These are phyloP conservation scores for Amanita pallidorosea DNA, from an alignment of 768 basidiomycete genomes.

Conservation along the genomic window DNA sequence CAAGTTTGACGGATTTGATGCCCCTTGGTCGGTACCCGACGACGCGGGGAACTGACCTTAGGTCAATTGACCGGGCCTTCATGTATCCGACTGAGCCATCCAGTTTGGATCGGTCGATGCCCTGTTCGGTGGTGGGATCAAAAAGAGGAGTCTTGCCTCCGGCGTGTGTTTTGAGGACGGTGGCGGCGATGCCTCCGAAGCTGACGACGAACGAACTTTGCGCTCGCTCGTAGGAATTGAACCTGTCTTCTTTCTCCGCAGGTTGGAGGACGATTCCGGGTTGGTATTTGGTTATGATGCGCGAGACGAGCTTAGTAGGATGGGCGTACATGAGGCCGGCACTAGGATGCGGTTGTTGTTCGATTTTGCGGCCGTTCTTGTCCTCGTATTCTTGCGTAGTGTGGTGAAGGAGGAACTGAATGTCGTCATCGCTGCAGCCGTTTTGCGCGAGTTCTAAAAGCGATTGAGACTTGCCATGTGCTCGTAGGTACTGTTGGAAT, in stretches of 20 bases:
- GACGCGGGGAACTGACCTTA: slow-evolving; percentile 30
- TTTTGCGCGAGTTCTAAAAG: slow-evolving; percentile 17
- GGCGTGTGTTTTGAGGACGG: slow-evolving; percentile 10
- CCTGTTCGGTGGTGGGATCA: slow-evolving; percentile 17
- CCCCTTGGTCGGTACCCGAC: slow-evolving; percentile 32
- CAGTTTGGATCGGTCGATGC: slow-evolving; percentile 12
- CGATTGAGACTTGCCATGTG: slow-evolving; percentile 1
- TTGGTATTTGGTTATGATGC: slow-evolving; percentile 37
- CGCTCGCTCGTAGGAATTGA: background rate
- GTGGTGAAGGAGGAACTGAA: slow-evolving; percentile 19
- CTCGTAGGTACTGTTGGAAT: slow-evolving; percentile 38
- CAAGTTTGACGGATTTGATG: slow-evolving; percentile 24
- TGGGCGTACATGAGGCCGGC: slow-evolving; percentile 55
- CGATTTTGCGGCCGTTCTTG: slow-evolving; percentile 27
- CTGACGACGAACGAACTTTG: slow-evolving; percentile 18
- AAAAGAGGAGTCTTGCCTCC: slow-evolving; percentile 15
- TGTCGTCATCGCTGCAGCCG: slow-evolving; percentile 8
- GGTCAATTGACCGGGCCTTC: slow-evolving; percentile 14
- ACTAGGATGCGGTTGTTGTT: slow-evolving; percentile 52
- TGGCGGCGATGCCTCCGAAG: slow-evolving; percentile 33
- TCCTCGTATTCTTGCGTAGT: slow-evolving; percentile 12
- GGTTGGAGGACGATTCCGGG: slow-evolving; percentile 45
- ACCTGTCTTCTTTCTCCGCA: background rate
- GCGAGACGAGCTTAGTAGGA: slow-evolving; percentile 41
- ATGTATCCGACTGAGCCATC: slow-evolving; percentile 19